These are phyloP conservation scores for Bruguiera parviflora DNA, from an alignment of 345 rosid species.

Conservation along the genomic window DNA sequence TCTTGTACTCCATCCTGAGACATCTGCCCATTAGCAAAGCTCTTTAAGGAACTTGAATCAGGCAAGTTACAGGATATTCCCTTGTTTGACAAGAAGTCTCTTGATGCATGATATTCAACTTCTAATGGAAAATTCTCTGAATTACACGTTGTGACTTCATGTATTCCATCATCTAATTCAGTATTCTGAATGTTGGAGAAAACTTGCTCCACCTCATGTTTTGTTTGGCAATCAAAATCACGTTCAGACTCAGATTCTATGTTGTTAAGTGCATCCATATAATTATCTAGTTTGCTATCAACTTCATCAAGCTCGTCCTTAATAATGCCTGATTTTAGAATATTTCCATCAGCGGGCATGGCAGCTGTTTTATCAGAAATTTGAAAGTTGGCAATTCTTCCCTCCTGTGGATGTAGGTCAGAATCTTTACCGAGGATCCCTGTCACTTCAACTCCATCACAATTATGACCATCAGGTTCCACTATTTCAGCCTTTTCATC, in stretches of 20 bases:
- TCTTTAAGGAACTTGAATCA: no score
- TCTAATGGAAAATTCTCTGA: constrained; percentile 22
- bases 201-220: constrained; percentile 39
- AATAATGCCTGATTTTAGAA: constrained; percentile 28
- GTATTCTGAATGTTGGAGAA: constrained; percentile 18
- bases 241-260: constrained; percentile 76
- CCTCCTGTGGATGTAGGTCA: constrained; percentile 27
- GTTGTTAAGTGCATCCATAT: constrained; percentile 76
- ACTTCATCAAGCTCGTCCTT: constrained; percentile 40
- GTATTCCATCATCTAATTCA: constrained; percentile 23
- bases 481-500: constrained; percentile 80
- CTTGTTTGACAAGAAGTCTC: background rate
- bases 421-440: constrained; percentile 30
- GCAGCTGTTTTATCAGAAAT: constrained; percentile 28
- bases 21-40: background rate
- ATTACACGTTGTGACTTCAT: constrained; percentile 10
- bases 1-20: constrained; percentile 14
- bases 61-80: no score
- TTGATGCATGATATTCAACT: constrained; percentile 17
- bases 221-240: constrained; percentile 47
- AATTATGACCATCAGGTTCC: constrained; percentile 36
- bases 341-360: constrained; percentile 27
- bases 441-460: constrained; percentile 32
- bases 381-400: constrained; percentile 16
- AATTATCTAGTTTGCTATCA: constrained; percentile 79